A percentile compares a stretch with the other conserved stretches of the same genome.
Evolutionary conservation across 306 rosid species (phyloP).

Genomic region (Hylodesmum podocarpum): DNA sequence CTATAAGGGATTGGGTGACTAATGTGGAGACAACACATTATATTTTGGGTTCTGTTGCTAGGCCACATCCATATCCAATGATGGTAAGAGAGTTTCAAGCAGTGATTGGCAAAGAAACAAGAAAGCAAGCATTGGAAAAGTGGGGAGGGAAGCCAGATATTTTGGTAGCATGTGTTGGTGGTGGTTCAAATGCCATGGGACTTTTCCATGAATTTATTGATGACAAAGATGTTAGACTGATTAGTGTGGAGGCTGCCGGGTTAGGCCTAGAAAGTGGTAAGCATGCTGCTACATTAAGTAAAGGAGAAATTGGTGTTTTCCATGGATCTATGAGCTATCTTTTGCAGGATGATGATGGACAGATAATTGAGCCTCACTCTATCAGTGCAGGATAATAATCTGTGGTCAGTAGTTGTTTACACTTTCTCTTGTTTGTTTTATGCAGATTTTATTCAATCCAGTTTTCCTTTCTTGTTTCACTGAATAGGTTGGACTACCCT

Average conservation of each 20-base stretch:
- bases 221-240: slow-evolving; percentile 66
- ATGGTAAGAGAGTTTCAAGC: slow-evolving; percentile 96
- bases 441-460: slow-evolving; percentile 12
- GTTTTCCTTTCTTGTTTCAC: slow-evolving; percentile 2
- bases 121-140: slow-evolving; percentile 85
- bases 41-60: slow-evolving; percentile 90
- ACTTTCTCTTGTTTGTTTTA: slow-evolving; percentile 15
- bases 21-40: slow-evolving; percentile 96
- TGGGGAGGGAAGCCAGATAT: slow-evolving; percentile 96
- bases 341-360: slow-evolving; percentile 94
- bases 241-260: slow-evolving; percentile 97
- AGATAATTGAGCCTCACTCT: slow-evolving; percentile 91
- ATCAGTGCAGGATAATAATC: slow-evolving; percentile 94
- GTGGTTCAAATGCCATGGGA: slow-evolving; percentile 97
- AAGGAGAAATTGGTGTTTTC: slow-evolving; percentile 91
- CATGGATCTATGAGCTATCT: slow-evolving; percentile 99
- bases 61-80: slow-evolving; percentile 97
- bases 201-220: slow-evolving; percentile 87
- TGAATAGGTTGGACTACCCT: slow-evolving; percentile 88
- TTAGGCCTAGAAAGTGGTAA: slow-evolving; percentile 84
- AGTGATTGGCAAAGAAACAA: slow-evolving; percentile 90
- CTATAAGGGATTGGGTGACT: slow-evolving; percentile 97
- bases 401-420: neutral
- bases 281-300: slow-evolving; percentile 92
- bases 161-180: slow-evolving; percentile 92